Evolutionary conservation across 345 rosid genomes (phyloP), one percentile per base, ranked within the genome.

Genomic region (Rubroshorea leprosula): DNA sequence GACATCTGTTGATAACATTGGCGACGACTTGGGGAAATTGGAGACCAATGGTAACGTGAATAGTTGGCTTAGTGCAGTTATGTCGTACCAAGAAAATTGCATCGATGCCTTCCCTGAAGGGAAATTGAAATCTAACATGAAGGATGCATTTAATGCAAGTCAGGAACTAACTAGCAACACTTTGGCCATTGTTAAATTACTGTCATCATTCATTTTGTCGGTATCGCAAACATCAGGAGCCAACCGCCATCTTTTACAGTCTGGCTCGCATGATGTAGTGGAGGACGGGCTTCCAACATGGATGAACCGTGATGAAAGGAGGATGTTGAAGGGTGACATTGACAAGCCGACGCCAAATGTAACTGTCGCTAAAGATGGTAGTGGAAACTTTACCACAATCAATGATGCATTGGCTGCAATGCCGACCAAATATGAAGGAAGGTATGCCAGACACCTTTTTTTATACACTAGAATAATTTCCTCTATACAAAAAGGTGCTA

Each of bases 81-180:
- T 86, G 73, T 76, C 96, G 26, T 86, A 91, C 70, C 87, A 86
- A 47, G 84, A 84, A 16, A 68, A 95, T 0, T 91, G 98, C 57
- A 60, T 86, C 12, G 98, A 91, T 49, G 88, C 85, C 3, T 91
- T 91, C 61, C 87, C 90, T 0, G 90, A 90, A 0, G 98, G 92
- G 49, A 65, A 72, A 44, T 41, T 67, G 17, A 91, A 77, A 66
- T 22, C 78, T 1, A 76, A 83, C 11, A 63, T 88, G 71, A 72
- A 80, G 31, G 75, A 70, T 48, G 55, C 57, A 5, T 56, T 86
- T 22, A 76, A 75, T 22, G 49, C 74, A 11, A 60, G 90, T 29
- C 74, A 73, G 50, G 73, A 73, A 46, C 66, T 78, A 20, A 83
- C 96, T 0, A 89, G 96, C 66, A 91, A 86, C 59, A 76, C 92